Percentiles rank a stretch among this genome's conserved stretches.
These are phyloP conservation scores for Trichophyton verrucosum DNA, from an alignment of 2,329 filamentous ascomycete genomes.

Conservation along the genomic window DNA sequence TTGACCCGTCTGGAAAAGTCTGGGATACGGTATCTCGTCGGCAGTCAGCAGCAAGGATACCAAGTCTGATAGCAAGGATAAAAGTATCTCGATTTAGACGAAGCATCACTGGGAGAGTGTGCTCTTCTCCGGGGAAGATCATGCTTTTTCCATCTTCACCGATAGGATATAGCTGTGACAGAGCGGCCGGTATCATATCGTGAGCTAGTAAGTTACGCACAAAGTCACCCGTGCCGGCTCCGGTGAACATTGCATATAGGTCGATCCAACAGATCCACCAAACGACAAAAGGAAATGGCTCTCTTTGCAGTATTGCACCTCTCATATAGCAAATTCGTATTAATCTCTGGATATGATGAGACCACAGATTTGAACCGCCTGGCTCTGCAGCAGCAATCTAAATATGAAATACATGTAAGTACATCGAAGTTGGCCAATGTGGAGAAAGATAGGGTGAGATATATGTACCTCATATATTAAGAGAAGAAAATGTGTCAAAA, in stretches of 20 bases:
- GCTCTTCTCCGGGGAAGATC: constrained; percentile 26
- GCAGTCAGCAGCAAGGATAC: constrained; percentile 31
- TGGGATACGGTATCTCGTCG: constrained; percentile 24
- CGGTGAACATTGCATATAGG: constrained; percentile 43
- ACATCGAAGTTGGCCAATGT: constrained; percentile 3
- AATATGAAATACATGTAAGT: constrained; percentile 10
- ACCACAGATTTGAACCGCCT: constrained; percentile 40
- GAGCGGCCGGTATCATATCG: constrained; percentile 35
- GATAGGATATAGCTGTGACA: constrained; percentile 28
- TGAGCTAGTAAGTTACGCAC: constrained; percentile 36
- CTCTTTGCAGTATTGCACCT: constrained; percentile 32
- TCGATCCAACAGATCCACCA: constrained; percentile 46
- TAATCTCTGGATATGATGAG: constrained; percentile 42
- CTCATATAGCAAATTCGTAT: constrained; percentile 39
- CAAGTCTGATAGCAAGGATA: constrained; percentile 34
- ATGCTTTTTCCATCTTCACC: constrained; percentile 24
- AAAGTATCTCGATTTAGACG: constrained; percentile 36
- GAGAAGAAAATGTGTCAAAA: constrained; percentile 46
- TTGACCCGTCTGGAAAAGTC: constrained; percentile 7
- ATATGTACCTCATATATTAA: constrained; percentile 43
- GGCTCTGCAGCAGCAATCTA: constrained; percentile 35
- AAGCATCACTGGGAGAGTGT: constrained; percentile 31
- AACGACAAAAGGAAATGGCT: constrained; percentile 40
- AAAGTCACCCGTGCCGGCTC: constrained; percentile 40
- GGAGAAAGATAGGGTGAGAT: neutral